Evolutionary conservation across 805 yeast genomes (phyloP).

Genomic region (Kodamaea kaohsiungensis): DNA sequence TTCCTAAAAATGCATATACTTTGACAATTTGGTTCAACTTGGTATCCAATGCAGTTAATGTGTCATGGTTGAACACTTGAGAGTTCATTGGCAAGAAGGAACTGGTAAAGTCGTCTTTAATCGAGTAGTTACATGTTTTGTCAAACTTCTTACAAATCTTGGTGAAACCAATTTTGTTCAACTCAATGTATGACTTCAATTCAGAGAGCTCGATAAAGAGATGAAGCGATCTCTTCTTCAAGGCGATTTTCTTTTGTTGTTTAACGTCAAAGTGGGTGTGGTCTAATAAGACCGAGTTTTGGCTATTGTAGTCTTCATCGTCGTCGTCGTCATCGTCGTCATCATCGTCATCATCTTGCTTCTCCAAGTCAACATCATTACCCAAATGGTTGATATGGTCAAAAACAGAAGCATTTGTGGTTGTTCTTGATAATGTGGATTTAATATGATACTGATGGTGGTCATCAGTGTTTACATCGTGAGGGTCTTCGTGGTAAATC

Average conservation of each 20-base stretch:
- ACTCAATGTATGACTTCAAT: slow-evolving; percentile 76
- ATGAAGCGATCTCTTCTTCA: slow-evolving; percentile 65
- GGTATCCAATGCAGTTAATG: slow-evolving; percentile 40
- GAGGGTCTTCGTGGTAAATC: slow-evolving; percentile 21
- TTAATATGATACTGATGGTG: slow-evolving; percentile 23
- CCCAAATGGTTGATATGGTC: slow-evolving; percentile 28
- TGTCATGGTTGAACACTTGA: slow-evolving; percentile 52
- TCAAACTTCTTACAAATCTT: slow-evolving; percentile 92
- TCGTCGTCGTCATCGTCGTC: slow-evolving; percentile 24
- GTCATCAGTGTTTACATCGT: slow-evolving; percentile 13
- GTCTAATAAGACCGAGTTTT: slow-evolving; percentile 12
- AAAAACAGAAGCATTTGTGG: slow-evolving; percentile 27
- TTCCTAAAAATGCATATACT: slow-evolving; percentile 47
- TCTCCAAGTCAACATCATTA: slow-evolving; percentile 24
- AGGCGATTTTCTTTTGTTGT: slow-evolving; percentile 55
- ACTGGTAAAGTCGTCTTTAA: slow-evolving; percentile 58
- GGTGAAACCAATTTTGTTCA: slow-evolving; percentile 85
- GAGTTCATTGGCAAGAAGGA: slow-evolving; percentile 46
- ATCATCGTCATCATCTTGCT: slow-evolving; percentile 13
- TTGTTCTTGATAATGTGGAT: slow-evolving; percentile 23
- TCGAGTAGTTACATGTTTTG: slow-evolving; percentile 65
- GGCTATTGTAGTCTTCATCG: slow-evolving; percentile 29
- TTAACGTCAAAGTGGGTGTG: slow-evolving; percentile 51
- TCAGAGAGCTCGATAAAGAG: slow-evolving; percentile 78
- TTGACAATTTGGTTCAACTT: slow-evolving; percentile 54